These are phyloP conservation scores for Tylopilus orsonianus DNA, from an alignment of 1,284 basidiomycete species.

Conservation along the genomic window DNA sequence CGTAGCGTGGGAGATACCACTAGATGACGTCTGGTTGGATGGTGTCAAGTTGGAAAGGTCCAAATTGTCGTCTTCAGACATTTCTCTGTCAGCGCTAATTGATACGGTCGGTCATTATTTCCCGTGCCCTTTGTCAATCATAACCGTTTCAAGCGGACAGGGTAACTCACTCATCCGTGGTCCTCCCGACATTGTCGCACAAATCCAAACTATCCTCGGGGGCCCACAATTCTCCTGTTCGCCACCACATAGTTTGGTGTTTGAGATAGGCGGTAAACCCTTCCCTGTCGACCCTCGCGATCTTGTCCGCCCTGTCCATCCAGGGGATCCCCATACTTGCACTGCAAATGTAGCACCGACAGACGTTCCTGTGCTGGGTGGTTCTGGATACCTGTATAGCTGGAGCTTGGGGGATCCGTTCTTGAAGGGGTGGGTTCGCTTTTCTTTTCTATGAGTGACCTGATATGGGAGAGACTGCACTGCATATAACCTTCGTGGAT, in stretches of 20 bases:
- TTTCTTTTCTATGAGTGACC: neutral
- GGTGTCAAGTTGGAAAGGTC: conserved; percentile 34
- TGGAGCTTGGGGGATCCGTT: conserved; percentile 59
- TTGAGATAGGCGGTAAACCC: conserved; percentile 59
- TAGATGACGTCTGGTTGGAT: conserved; percentile 39
- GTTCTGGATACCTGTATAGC: conserved; percentile 46
- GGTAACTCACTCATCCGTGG: conserved; percentile 60
- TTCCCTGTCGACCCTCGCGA: conserved; percentile 71
- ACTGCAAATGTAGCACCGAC: conserved; percentile 51
- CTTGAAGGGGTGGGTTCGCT: conserved; percentile 44
- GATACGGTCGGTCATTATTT: conserved; percentile 31
- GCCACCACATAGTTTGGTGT: conserved; percentile 53
- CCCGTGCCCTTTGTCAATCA: neutral
- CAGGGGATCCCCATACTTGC: conserved; percentile 44
- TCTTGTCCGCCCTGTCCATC: conserved; percentile 45
- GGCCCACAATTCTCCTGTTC: conserved; percentile 42
- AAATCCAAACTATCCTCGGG: conserved; percentile 42
- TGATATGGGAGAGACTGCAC: neutral
- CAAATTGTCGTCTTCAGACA: conserved; percentile 25
- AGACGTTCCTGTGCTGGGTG: conserved; percentile 46
- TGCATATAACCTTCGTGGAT: conserved; percentile 7
- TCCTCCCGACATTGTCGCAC: conserved; percentile 47
- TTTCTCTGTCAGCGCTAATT: conserved; percentile 37
- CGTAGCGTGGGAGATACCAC: conserved; percentile 38
- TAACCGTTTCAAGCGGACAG: conserved; percentile 20